Base-by-base conservation (phyloP, 176 grass and related monocot species). In the Olyra latifolia region DNA sequence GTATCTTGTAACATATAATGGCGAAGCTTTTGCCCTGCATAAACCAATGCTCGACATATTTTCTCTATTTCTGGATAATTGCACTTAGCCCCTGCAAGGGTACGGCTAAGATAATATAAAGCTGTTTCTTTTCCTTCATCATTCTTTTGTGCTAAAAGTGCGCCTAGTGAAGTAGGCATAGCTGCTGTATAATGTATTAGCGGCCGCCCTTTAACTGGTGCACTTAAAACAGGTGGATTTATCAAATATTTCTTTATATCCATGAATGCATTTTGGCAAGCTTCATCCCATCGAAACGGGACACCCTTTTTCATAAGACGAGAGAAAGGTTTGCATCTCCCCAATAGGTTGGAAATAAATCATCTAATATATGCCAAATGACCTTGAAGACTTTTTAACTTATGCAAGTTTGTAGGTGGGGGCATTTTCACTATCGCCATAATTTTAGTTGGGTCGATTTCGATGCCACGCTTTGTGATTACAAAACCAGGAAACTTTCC, bases 1-100 rank as follows among this genome's bases (percentile, higher is more conserved):
- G 15, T 62, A 0, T 60, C 54, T 3, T 61, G 40, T 62, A 76
- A 16, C 74, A 76, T 76, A 38, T 62, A 76, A 1, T 77, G 75
- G 0, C 43, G 5, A 0, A 77, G 17, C 2, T 62, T 79, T 66
- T 67, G 77, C 2, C 30, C 77, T 0, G 14, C 32, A 17, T 67
- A 79, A 0, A 79, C 62, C 0, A 24, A 12, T 10, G 32, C 11
- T 5, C 24, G 6, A 5, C 50, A 56, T 74, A 57, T 41, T 9
- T 76, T 25, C n/a, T 74, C 71, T 38, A 74, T 57, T 1, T 78
- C 10, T 0, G 59, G 17, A 29, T 78, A 78, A 15, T 78, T 78
- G 19, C 43, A 78, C 6, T 64, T 10, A 1, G 5, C 59, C 59
- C 58, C 8, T n/a, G 45, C 3, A 16, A 62, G 15, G 9, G 57